Evolutionary conservation across 140 eudicot genomes (phyloP), one percentile per base, ranked within the genome.

Genomic region (Erigeron philadelphicus): DNA sequence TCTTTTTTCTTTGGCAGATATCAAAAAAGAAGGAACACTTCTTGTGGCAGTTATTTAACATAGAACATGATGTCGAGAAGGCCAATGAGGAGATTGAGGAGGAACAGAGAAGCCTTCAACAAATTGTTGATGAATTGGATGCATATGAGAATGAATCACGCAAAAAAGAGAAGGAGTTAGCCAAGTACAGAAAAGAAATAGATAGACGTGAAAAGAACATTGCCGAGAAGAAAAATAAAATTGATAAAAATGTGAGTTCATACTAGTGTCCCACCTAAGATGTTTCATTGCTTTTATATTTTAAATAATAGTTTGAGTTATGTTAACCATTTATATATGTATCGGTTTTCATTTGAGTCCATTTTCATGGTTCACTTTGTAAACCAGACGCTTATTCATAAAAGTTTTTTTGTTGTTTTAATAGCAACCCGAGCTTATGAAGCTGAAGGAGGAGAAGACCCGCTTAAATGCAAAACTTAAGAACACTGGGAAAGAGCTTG

Each of bases 381-480:
- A 31, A 31, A 31, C 38, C 38, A 31, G 3, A 31, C 5, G 38
- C 38, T 31, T 31, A 31, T 31, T 31, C 38, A 31, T 31, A 31
- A 5, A 31, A 31, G 38, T 31, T 31, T 31, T 31, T 31, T 31
- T 31, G 38, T 50, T 69, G 49, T 58, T 50, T 81, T 7, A 13
- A 63, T 73, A 89, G 99, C 96, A 90, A 89, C 95, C 95, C 11
- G 99, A 94, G 82, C 80, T 94, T 72, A 70, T 89, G n/a, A 89
- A 85, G 75, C 74, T 89, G 49, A 85, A 85, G 87, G 97, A 89
- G 85, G 95, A 85, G 80, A 82, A 72, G 65, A 61, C 87, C 38
- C 97, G 97, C 17, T 76, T 89, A 57, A 76, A 62, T 47, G 86
- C 92, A 64, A 94, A 87, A 82, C 85, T 89, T 23, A 89, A 82